Conservation (phyloP, 2,329 filamentous ascomycete species). For the Cladophialophora carrionii region DNA sequence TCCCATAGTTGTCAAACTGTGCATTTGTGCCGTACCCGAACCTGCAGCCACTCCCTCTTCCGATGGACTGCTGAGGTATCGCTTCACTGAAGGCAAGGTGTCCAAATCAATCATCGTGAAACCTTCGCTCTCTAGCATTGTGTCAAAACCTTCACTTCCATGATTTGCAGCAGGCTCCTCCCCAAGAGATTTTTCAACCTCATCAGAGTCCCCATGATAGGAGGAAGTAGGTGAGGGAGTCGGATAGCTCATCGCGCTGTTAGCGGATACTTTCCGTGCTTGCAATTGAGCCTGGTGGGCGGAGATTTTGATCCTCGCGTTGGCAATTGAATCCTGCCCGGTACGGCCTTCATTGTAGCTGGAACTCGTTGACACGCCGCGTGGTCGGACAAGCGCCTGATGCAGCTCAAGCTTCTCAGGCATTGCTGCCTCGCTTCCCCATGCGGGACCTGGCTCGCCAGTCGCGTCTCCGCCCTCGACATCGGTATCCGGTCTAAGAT, state of each 20-base stretch:
- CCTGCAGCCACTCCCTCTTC: conserved; percentile 1
- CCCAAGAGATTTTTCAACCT: conserved; percentile 26
- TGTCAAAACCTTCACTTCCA: conserved; percentile 55
- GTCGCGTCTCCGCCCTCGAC: conserved; percentile 15
- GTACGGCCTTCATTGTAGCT: conserved; percentile 1
- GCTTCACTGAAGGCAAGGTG: conserved; percentile 55
- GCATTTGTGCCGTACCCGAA: not conserved
- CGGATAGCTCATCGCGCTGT: conserved; percentile 38
- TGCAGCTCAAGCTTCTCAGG: conserved; percentile 36
- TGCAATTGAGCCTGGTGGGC: conserved; percentile 14
- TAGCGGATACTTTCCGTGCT: conserved; percentile 34
- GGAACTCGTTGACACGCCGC: conserved; percentile 29
- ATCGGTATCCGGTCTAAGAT: conserved; percentile 32
- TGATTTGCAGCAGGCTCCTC: conserved; percentile 36
- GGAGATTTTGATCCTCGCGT: not conserved
- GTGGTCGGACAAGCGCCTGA: conserved; percentile 28
- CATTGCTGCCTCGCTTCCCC: conserved; percentile 21
- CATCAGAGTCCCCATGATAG: conserved; percentile 32
- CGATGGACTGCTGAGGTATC: conserved; percentile 28
- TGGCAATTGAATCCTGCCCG: not conserved
- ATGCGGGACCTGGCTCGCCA: conserved; percentile 7
- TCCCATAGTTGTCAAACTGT: not conserved
- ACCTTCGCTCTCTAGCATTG: conserved; percentile 61
- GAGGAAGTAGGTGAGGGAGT: conserved; percentile 39
- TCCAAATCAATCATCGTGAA: conserved; percentile 62